Conservation (phyloP, 495 filamentous ascomycete species). For the Jackrogersella multiformis region DNA sequence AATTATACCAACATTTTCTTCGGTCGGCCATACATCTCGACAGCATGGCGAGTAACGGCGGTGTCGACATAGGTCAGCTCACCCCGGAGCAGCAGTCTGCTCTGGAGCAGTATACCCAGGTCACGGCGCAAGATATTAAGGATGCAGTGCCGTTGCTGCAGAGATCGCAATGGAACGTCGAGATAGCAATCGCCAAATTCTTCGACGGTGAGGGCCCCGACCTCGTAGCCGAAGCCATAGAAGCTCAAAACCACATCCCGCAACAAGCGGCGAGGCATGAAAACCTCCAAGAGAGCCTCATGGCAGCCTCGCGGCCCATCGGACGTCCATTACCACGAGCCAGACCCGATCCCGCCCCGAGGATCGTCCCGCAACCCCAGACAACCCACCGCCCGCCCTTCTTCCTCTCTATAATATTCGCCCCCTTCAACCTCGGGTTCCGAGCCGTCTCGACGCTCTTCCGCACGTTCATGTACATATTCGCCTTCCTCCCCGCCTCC, state of each 20-base stretch:
- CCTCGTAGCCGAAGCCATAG: constrained; percentile 77
- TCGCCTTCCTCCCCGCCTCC: constrained; percentile 59
- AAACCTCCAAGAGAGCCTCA: constrained; percentile 69
- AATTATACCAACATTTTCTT: neutral
- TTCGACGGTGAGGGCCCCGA: constrained; percentile 94
- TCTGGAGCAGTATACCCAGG: constrained; percentile 85
- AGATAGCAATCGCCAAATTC: constrained; percentile 97
- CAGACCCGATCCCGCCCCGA: constrained; percentile 71
- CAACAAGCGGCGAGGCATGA: constrained; percentile 69
- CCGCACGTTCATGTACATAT: constrained; percentile 78
- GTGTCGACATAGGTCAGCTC: constrained; percentile 73
- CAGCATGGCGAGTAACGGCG: constrained; percentile 50
- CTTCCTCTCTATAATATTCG: constrained; percentile 77
- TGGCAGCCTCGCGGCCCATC: constrained; percentile 45
- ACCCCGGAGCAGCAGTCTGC: constrained; percentile 78
- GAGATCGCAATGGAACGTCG: constrained; percentile 93
- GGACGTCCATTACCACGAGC: constrained; percentile 44
- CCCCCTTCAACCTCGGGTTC: constrained; percentile 82
- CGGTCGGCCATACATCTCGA: neutral
- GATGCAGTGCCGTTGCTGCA: constrained; percentile 83
- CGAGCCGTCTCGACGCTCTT: constrained; percentile 72
- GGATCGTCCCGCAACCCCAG: constrained; percentile 79
- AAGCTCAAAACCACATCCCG: constrained; percentile 66
- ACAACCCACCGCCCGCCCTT: constrained; percentile 73
- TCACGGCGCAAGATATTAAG: constrained; percentile 81